Evolutionary conservation across 2,329 filamentous ascomycete species (phyloP).

Genomic region (Diaporthe capsici): DNA sequence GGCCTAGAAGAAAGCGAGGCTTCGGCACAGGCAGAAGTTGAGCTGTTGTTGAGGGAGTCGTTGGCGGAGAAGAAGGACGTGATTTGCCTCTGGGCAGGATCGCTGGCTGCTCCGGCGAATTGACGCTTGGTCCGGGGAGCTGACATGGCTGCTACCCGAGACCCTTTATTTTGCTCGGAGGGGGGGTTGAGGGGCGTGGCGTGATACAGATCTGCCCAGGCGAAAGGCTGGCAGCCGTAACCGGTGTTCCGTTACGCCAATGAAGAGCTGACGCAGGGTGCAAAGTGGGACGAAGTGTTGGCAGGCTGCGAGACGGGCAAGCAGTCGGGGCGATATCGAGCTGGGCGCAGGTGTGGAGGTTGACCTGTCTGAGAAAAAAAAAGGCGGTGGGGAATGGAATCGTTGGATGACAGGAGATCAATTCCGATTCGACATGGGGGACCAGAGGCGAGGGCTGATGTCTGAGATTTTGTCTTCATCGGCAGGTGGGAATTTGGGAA

Average conservation of each 20-base stretch:
- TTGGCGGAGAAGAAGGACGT: slow-evolving; percentile 70
- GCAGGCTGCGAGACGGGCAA: slow-evolving; percentile 22
- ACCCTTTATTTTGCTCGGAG: slow-evolving; percentile 20
- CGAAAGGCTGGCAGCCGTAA: slow-evolving; percentile 31
- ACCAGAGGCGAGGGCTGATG: slow-evolving; percentile 5
- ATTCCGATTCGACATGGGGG: slow-evolving; percentile 7
- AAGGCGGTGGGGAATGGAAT: neutral
- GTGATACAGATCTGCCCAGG: slow-evolving; percentile 29
- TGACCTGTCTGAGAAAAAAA: slow-evolving; percentile 24
- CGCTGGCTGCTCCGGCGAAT: slow-evolving; percentile 71
- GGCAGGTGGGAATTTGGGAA: slow-evolving; percentile 14
- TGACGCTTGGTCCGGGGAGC: slow-evolving; percentile 71
- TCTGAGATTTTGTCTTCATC: slow-evolving; percentile 6
- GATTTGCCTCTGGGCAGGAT: slow-evolving; percentile 73
- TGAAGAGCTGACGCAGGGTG: slow-evolving; percentile 15
- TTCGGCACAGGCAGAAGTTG: slow-evolving; percentile 49
- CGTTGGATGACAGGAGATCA: slow-evolving; percentile 18
- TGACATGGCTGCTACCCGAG: slow-evolving; percentile 59
- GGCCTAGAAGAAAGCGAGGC: slow-evolving; percentile 49
- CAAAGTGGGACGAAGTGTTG: slow-evolving; percentile 29
- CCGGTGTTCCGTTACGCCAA: slow-evolving; percentile 33
- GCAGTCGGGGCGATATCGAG: slow-evolving; percentile 13
- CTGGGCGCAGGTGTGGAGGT: slow-evolving; percentile 42
- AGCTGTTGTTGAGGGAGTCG: slow-evolving; percentile 41
- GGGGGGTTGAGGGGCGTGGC: neutral